A percentile compares a stretch with the other conserved stretches of the same genome.
Conservation (phyloP, 495 filamentous ascomycete genomes). For the Hamigera avellanea region DNA sequence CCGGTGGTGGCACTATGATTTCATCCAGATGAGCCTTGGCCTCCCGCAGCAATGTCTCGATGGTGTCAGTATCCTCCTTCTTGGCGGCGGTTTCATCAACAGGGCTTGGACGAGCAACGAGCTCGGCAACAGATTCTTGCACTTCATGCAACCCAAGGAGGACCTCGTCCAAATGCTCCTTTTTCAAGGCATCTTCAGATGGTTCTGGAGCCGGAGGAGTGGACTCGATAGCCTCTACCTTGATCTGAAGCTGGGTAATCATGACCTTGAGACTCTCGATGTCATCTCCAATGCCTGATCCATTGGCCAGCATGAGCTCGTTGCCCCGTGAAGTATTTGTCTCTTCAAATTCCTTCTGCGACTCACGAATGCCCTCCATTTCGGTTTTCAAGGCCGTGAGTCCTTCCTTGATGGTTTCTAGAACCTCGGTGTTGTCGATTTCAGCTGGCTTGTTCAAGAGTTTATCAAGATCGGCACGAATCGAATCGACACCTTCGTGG, state of each 20-base stretch:
- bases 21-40: slow-evolving; percentile 77
- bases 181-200: slow-evolving; percentile 33
- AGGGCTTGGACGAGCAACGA: slow-evolving; percentile 28
- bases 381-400: slow-evolving; percentile 61
- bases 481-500: slow-evolving; percentile 65
- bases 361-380: slow-evolving; percentile 60
- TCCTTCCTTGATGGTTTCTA: slow-evolving; percentile 74
- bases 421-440: slow-evolving; percentile 72
- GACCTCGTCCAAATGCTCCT: slow-evolving; percentile 49
- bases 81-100: slow-evolving; percentile 33
- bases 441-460: slow-evolving; percentile 67
- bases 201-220: slow-evolving; percentile 38
- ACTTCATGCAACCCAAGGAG: slow-evolving; percentile 45
- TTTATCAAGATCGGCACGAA: slow-evolving; percentile 65
- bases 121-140: slow-evolving; percentile 40
- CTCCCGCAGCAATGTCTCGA: slow-evolving; percentile 76
- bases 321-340: slow-evolving; percentile 31
- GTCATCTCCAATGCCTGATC: slow-evolving; percentile 45
- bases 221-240: slow-evolving; percentile 69
- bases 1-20: slow-evolving; percentile 48
- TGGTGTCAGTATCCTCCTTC: slow-evolving; percentile 73
- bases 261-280: slow-evolving; percentile 74
- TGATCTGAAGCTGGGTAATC: slow-evolving; percentile 69
- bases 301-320: slow-evolving; percentile 46
- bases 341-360: slow-evolving; percentile 26